Evolutionary conservation across 495 filamentous ascomycete genomes (phyloP), one percentile per base, ranked within the genome.

Genomic region (Choiromyces venosus): DNA sequence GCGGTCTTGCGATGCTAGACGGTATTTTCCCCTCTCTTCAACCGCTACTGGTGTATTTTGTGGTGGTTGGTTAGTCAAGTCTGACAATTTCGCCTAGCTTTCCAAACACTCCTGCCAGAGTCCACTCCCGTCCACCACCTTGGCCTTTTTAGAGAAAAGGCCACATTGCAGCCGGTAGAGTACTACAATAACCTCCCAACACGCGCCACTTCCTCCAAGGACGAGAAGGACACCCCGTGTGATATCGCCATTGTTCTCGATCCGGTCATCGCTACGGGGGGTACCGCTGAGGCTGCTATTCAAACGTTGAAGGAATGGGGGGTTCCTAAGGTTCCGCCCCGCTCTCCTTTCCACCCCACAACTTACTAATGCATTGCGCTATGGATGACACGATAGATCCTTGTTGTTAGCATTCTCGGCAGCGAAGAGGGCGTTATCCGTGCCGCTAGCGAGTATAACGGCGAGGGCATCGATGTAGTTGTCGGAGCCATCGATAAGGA

Each of bases 151-250:
- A 91, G 94, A 78, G 94, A 97, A 80, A 91, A 90, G 39, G 87
- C 88, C 73, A 91, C 91, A 44, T 89, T 97, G 37, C 87, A 91
- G 68, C 93, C 94, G 0, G 94, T 98, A 66, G 94, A 98, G 84
- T 98, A 98, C 87, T 98, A 98, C 86, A 98, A 92, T 85, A 98
- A 98, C 83, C 91, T 98, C 29, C 94, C 94, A 44, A 91, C 92
- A 82, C 89, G 93, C 79, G 69, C 82, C 39, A 72, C 81, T 36
- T 69, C 84, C 76, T 40, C 79, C 78, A 73, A 78, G 70, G 73
- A 78, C 4, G 85, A 86, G 14, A 82, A 84, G 18, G 84, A 84
- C 1, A 14, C 40, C 3, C 78, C 79, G 3, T 82, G 85, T 16
- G 86, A 88, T 37, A 85, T 96, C 12, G 93, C 93, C 35, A 88